Percentiles rank a stretch among this genome's conserved stretches.
These are phyloP conservation scores for Athelia psychrophila DNA, from an alignment of 1,284 basidiomycete genomes.

Conservation along the genomic window DNA sequence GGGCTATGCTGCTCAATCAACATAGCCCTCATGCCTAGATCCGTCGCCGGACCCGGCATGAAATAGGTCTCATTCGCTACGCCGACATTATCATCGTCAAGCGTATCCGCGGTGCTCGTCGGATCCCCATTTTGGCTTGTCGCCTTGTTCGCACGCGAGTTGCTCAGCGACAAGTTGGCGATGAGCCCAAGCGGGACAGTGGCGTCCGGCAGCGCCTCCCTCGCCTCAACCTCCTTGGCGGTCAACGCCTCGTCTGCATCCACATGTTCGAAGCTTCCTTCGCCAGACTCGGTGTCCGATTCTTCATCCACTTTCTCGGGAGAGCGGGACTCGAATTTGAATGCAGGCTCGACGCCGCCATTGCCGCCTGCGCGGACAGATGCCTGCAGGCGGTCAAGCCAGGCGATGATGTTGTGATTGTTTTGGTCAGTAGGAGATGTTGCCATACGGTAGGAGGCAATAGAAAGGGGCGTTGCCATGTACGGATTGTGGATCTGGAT, in stretches of 20 bases:
- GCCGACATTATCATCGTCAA: conserved; percentile 31
- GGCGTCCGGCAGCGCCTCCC: conserved; percentile 52
- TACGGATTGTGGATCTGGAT: conserved; percentile 74
- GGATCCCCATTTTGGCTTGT: conserved; percentile 26
- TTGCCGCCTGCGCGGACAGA: conserved; percentile 29
- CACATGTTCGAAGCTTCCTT: conserved; percentile 23
- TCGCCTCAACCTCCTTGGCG: conserved; percentile 9
- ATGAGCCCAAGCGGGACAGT: conserved; percentile 72
- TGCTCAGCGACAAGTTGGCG: conserved; percentile 65
- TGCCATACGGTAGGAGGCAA: conserved; percentile 72
- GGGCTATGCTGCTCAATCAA: conserved; percentile 79
- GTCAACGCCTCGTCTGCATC: conserved; percentile 24
- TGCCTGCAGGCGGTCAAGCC: conserved; percentile 53
- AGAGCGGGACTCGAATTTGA: conserved; percentile 38
- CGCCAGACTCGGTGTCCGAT: conserved; percentile 28
- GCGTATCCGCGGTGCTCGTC: conserved; percentile 33
- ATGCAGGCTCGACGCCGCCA: conserved; percentile 29
- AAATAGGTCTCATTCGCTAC: conserved; percentile 84
- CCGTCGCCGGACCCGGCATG: conserved; percentile 74
- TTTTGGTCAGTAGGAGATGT: conserved; percentile 68
- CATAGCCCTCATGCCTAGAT: conserved; percentile 63
- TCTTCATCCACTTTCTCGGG: conserved; percentile 16
- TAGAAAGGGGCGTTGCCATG: conserved; percentile 70
- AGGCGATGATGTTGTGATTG: conserved; percentile 66
- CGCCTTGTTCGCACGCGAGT: conserved; percentile 32